These are phyloP conservation scores for Triticum urartu DNA, from an alignment of 176 grass and related monocot species.

Conservation along the genomic window DNA sequence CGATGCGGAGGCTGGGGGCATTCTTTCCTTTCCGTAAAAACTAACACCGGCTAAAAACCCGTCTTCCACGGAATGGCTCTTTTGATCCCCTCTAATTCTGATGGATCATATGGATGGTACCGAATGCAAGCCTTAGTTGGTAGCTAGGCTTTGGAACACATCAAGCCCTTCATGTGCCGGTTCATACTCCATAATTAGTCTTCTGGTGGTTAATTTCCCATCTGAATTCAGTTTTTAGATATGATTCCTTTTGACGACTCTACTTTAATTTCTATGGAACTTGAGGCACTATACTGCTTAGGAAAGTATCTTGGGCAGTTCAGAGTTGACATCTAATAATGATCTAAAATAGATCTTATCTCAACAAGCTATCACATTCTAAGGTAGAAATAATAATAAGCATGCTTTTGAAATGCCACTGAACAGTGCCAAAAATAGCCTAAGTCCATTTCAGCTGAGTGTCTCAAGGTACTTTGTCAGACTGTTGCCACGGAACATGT, in stretches of 20 bases:
- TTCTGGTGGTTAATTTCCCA: background rate
- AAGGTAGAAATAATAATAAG: background rate
- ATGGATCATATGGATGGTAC: background rate
- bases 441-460: background rate
- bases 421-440: background rate
- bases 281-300: background rate
- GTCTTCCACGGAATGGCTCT: background rate
- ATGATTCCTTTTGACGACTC: no score
- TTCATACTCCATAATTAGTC: conserved; percentile 4
- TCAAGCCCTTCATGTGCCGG: background rate
- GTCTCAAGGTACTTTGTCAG: background rate
- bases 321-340: background rate
- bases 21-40: no score
- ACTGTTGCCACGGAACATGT: background rate
- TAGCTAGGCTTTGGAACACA: background rate
- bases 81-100: conserved; percentile 11
- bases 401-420: background rate
- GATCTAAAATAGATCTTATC: background rate
- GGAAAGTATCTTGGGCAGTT: background rate
- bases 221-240: background rate
- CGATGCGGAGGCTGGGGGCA: no score
- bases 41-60: background rate
- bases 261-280: no score
- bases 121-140: background rate
- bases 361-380: background rate